Evolutionary conservation across 192 early-diverging fungal genomes (phyloP).

Genomic region (Lobulomyces angularis): DNA sequence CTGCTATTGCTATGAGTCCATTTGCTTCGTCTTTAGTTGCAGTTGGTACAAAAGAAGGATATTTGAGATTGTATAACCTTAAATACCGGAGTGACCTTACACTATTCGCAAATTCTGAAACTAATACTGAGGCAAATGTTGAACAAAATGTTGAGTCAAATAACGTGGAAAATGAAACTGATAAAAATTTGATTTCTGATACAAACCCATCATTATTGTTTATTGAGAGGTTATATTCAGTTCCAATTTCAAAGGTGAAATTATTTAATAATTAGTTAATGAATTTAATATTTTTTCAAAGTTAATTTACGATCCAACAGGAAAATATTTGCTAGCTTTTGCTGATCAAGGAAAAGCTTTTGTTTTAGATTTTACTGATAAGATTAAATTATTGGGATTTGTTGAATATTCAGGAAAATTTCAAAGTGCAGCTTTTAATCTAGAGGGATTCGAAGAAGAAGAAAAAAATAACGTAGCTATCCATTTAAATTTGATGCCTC

Average conservation of each 20-base stretch:
- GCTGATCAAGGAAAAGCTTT: slow-evolving; percentile 8
- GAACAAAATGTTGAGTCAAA: slow-evolving; percentile 18
- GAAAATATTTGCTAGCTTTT: slow-evolving; percentile 17
- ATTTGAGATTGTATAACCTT: too few species aligned
- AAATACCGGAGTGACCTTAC: too few species aligned
- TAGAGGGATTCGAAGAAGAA: too few species aligned
- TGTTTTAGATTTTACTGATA: slow-evolving; percentile 15
- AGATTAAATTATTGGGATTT: slow-evolving; percentile 17
- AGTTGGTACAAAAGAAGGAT: slow-evolving; percentile 21
- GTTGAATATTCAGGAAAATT: slow-evolving; percentile 5
- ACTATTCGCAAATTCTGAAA: too few species aligned
- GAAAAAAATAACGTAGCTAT: too few species aligned
- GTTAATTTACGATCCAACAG: slow-evolving; percentile 27
- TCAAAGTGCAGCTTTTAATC: slow-evolving; percentile 16
- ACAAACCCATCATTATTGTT: slow-evolving; percentile 14
- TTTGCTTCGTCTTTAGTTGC: slow-evolving; percentile 17
- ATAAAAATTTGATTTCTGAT: too few species aligned
- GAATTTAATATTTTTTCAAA: slow-evolving; percentile 1
- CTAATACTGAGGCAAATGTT: too few species aligned
- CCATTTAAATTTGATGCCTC: too few species aligned
- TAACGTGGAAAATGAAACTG: background rate
- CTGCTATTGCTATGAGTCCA: slow-evolving; percentile 7
- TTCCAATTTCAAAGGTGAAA: slow-evolving; percentile 11
- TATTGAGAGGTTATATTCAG: slow-evolving; percentile 10
- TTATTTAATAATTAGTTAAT: slow-evolving; percentile 1